Evolutionary conservation across 2,329 filamentous ascomycete genomes (phyloP).

Genomic region (Ustulina deusta): DNA sequence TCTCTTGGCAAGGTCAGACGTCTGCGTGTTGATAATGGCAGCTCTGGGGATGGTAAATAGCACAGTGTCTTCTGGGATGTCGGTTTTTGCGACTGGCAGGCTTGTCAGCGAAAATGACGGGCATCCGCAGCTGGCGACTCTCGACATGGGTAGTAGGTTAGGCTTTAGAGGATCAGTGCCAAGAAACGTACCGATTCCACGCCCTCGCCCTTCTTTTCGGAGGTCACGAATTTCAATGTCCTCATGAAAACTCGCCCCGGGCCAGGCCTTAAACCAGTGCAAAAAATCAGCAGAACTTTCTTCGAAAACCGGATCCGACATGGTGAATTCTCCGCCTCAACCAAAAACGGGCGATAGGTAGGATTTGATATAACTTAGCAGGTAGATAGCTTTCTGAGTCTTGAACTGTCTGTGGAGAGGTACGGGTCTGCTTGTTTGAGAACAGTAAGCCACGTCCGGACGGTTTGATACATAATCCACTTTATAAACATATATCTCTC

Average conservation of each 20-base stretch:
- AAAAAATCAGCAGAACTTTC: constrained; percentile 61
- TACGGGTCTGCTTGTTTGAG: neutral
- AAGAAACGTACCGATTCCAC: constrained; percentile 63
- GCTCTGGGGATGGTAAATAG: constrained; percentile 83
- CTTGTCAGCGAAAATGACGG: constrained; percentile 37
- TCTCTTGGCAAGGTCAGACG: constrained; percentile 72
- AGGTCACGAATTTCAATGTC: constrained; percentile 66
- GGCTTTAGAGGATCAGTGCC: constrained; percentile 2
- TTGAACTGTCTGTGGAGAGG: neutral
- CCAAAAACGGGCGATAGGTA: neutral
- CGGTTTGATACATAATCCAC: too few species aligned
- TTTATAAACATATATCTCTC: too few species aligned
- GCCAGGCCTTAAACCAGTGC: constrained; percentile 65
- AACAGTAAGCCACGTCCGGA: constrained; percentile 37
- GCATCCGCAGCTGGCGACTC: neutral
- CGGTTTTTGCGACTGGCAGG: constrained; percentile 73
- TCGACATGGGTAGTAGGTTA: too few species aligned
- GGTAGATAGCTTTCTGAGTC: neutral
- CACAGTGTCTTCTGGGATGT: constrained; percentile 79
- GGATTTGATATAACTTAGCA: neutral
- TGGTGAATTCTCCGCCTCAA: constrained; percentile 30
- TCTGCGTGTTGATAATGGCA: constrained; percentile 77
- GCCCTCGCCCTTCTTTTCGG: constrained; percentile 62
- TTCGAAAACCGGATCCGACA: constrained; percentile 56
- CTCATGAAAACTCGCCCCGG: constrained; percentile 65